Base-by-base conservation (phyloP, 2,329 filamentous ascomycete genomes). In the Aspergillus sp. region DNA sequence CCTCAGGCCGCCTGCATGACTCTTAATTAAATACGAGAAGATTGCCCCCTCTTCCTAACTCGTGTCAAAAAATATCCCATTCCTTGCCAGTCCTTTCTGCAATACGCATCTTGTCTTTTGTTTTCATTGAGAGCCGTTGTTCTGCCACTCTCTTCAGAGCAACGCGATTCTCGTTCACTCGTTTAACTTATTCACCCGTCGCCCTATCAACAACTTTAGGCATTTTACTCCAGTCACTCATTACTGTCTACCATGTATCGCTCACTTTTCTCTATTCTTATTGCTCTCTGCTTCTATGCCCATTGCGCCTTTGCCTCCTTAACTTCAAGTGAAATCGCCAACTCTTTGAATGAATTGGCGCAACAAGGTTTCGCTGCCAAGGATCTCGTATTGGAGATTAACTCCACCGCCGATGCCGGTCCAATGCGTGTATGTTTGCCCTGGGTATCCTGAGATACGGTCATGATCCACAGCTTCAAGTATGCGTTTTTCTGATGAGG, bases 121-220 rank as follows among this genome's bases (percentile, higher is more conserved):
- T 11, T 21, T 23, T 7, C 44, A 1, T 1, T 17, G 15, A 8
- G 15, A 19, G 36, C 11, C 15, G 50, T 44, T 54, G 52, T 54
- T 55, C 53, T 55, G 53, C 53, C 53, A 47, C 53, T 55, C 53
- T 55, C 36, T 55, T 55, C 53, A 47, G 53, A 55, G 32, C 39
- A 54, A 8, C 51, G 36, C 39, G 32, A 47, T 30, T 30, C 36
- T 47, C 53, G 23, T 32, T 36, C 11, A 23, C 7, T 47, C 23
- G 3, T 8, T 54, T 10, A 13, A 32, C 41, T 19, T 6, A 15
- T 27, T 7, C 32, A 13, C 32, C 8, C 10, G 27, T 30, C 8
- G 27, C 27, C 27, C 27, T 30, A 30, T 27, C 25, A 30, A 30
- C 27, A 30, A 30, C 27, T 30, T 5, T 15, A 36, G 11, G 32